Conservation (phyloP, 805 yeast species). For the Pichia cephalocereana region DNA sequence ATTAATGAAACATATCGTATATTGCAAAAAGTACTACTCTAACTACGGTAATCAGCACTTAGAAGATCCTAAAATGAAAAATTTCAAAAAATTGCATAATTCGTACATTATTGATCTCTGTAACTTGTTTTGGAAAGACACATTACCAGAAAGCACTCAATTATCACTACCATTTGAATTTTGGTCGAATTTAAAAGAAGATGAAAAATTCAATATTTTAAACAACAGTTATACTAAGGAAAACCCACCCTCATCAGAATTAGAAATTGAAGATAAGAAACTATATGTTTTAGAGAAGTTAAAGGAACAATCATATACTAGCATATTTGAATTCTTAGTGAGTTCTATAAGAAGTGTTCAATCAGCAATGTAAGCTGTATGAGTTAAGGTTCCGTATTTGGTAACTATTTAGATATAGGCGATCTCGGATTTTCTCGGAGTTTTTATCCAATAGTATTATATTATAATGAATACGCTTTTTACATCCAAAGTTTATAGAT, state of each 20-base stretch:
- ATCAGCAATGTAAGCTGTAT: too few relatives aligned
- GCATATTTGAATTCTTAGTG: neutral
- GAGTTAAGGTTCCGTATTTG: too few relatives aligned
- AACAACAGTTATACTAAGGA: too few relatives aligned
- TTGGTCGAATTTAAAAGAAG: too few relatives aligned
- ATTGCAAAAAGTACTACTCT: constrained; percentile 29
- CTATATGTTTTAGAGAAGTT: neutral
- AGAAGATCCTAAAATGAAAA: constrained; percentile 10
- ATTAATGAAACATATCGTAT: constrained; percentile 28
- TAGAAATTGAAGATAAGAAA: neutral
- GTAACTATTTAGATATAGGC: too few relatives aligned
- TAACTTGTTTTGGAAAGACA: constrained; percentile 49
- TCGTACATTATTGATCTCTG: constrained; percentile 46
- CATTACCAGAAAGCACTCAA: constrained; percentile 19
- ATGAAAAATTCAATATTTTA: too few relatives aligned
- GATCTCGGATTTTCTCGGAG: too few relatives aligned
- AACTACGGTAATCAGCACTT: constrained; percentile 14
- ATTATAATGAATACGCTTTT: too few relatives aligned
- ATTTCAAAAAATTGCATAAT: constrained; percentile 32
- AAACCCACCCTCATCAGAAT: too few relatives aligned
- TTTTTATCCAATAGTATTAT: too few relatives aligned
- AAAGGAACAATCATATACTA: neutral
- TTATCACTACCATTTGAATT: too few relatives aligned
- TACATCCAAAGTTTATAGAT: too few relatives aligned
- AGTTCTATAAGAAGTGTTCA: neutral